Evolutionary conservation across 1,139 yeast genomes (phyloP), one percentile per base, ranked within the genome.

Genomic region (Tardiomyces blankii): DNA sequence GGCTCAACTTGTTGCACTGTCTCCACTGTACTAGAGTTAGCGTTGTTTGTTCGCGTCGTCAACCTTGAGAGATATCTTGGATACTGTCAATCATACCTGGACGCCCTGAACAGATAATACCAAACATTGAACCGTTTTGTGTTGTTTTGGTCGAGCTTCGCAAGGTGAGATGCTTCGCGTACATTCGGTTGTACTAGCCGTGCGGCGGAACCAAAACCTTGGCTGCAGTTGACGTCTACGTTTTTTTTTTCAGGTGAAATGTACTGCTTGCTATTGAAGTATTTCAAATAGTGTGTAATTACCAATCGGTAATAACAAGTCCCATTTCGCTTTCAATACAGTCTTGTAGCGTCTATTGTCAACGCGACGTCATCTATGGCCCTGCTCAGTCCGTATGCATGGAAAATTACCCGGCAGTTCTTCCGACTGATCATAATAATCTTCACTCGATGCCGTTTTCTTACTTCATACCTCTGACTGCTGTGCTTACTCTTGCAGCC

Each of bases 1-100:
- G 73, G 68, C 43, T 80, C 88, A 9, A 83, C 78, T 55, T 80
- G 89, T 51, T 72, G 62, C n/a, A 30, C 35, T 9, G 35, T 30
- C 35, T 30, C 35, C 35, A 30, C 35, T 30, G n/a, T 30, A 30
- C 35, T 30, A 30, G 35, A 30, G 35, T 30, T 30, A 12, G 65
- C 46, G 46, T 62, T 63, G n/a, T 64, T 64, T 53, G 43, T 12
- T n/a, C 16, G 39, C 38, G 18, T 9, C 33, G 43, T n/a, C 19
- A 16, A 7, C 25, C 7, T 21, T 21, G 7, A 4, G 7, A 5
- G 25, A 18, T 19, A 40, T 19, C 35, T 40, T 18, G 18, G 5
- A 13, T n/a, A 13, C 42, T 18, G 18, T 18, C 38, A 27, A 16
- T 50, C 51, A 44, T 55, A 46, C 64, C 61, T 14, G 70, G 69